Evolutionary conservation across 2,329 filamentous ascomycete genomes (phyloP), one percentile per base, ranked within the genome.

Genomic region (Dothidotthia symphoricarpi): DNA sequence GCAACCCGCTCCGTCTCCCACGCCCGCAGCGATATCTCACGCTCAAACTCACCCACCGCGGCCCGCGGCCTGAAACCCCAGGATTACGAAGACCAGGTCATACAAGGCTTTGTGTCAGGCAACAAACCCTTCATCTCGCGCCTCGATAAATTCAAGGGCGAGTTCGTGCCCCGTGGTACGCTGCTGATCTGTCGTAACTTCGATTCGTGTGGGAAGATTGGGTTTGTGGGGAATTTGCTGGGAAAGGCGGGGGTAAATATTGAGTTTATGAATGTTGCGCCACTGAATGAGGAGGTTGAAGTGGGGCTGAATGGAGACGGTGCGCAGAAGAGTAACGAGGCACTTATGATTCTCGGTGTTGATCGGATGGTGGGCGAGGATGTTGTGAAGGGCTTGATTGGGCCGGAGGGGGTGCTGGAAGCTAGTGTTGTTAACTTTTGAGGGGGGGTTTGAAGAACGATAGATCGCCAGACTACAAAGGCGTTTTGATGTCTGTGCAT

Each of bases 181-280:
- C 64, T 91, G 41, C 72, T 90, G n/a, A 83, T 91, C 42, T 78
- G 88, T 54, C 79, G 88, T 57, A 91, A 91, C 68, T 89, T 86
- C 55, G 86, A 93, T 58, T 77, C 82, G 47, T 85, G 85, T 0
- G 87, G 87, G 9, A 90, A 89, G 72, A 91, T 93, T 61, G 87
- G 87, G 2, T 80, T 81, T 25, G 86, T 93, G 3, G 87, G 87
- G 1, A 82, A 75, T 41, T 75, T 82, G 34, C 69, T 91, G 16
- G 87, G 86, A 0, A 75, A 74, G 25, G 77, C 84, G 25, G 81
- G 80, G 0, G 81, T 93, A 35, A 93, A 93, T 57, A 88, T 91
- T 62, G 78, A 77, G 30, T 89, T 83, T 60, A 93, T 91, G 87
- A 82, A 80, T 57, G 86, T 90, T 1, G 76, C 77, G 31, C 75